phyloP scores from a whole-genome alignment of 768 basidiomycete species.

The Boletus reticuloceps region DNA sequence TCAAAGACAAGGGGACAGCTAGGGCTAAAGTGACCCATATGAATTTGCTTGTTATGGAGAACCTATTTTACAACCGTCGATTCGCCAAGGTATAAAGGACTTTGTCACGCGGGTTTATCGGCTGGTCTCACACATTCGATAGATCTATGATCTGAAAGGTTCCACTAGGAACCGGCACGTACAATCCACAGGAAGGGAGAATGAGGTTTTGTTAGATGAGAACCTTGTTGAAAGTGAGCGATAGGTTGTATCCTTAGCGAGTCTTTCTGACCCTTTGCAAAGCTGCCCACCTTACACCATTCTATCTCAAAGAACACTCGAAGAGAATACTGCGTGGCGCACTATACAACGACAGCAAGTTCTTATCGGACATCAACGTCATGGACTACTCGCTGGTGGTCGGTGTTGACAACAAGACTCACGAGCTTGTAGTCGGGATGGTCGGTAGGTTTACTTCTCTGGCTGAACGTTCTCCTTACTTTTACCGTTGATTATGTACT shows the following conservation, averaged over 20 bases:
- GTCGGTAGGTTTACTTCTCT: slow-evolving; percentile 63
- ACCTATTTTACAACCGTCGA: slow-evolving; percentile 88
- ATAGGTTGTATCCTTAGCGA: neutral
- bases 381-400: slow-evolving; percentile 98
- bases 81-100: slow-evolving; percentile 70
- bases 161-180: slow-evolving; percentile 93
- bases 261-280: slow-evolving; percentile 9
- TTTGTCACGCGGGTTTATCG: neutral
- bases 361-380: slow-evolving; percentile 90
- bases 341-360: slow-evolving; percentile 92
- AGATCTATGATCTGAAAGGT: slow-evolving; percentile 98
- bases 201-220: slow-evolving; percentile 94
- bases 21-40: slow-evolving; percentile 84
- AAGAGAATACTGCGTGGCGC: slow-evolving; percentile 91
- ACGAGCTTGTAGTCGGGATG: slow-evolving; percentile 94
- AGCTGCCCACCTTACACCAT: slow-evolving; percentile 86
- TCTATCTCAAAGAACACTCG: slow-evolving; percentile 95
- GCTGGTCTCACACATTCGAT: neutral
- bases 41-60: slow-evolving; percentile 98
- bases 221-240: slow-evolving; percentile 85
- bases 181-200: slow-evolving; percentile 82
- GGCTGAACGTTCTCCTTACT: neutral
- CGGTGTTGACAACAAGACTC: slow-evolving; percentile 85
- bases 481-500: slow-evolving; percentile 3
- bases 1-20: slow-evolving; percentile 57